These are phyloP conservation scores for Pelargonium fulgidum DNA, from an alignment of 441 rosid species.

Conservation along the genomic window DNA sequence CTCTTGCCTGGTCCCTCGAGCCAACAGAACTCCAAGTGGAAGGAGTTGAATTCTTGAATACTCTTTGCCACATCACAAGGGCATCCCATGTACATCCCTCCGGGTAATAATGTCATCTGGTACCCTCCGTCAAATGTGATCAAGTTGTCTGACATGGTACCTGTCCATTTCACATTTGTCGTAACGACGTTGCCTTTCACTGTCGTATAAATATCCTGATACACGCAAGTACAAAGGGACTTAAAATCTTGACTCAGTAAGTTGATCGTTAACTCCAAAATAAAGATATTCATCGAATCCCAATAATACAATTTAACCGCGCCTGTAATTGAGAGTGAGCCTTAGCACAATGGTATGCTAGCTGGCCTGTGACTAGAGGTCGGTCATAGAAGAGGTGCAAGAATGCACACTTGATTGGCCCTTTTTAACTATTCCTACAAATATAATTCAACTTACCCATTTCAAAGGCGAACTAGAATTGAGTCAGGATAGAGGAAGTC, in stretches of 20 bases:
- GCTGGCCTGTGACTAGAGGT: too few relatives aligned
- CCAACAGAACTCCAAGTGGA: slow-evolving; percentile 90
- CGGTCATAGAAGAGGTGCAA: too few relatives aligned
- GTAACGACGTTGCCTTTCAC: slow-evolving; percentile 30
- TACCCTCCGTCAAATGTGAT: slow-evolving; percentile 64
- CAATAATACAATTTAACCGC: not conserved
- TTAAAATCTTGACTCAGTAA: not conserved
- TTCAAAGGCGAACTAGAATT: not conserved
- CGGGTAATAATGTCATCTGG: slow-evolving; percentile 60
- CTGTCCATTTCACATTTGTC: slow-evolving; percentile 59
- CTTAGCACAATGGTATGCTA: not conserved
- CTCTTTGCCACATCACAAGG: slow-evolving; percentile 58
- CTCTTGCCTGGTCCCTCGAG: slow-evolving; percentile 57
- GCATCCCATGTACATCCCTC: slow-evolving; percentile 89
- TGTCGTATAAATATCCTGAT: slow-evolving; percentile 50
- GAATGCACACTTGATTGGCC: too few relatives aligned
- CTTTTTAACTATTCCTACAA: too few relatives aligned
- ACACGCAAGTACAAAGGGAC: slow-evolving; percentile 8
- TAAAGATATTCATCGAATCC: not conserved
- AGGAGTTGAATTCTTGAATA: slow-evolving; percentile 59
- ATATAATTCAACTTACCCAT: not conserved
- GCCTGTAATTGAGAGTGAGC: not conserved
- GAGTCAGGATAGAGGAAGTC: not conserved
- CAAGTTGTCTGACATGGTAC: slow-evolving; percentile 45
- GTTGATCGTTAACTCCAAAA: not conserved